Evolutionary conservation across 2,329 filamentous ascomycete species (phyloP).

Genomic region (Cladosporium halotolerans): DNA sequence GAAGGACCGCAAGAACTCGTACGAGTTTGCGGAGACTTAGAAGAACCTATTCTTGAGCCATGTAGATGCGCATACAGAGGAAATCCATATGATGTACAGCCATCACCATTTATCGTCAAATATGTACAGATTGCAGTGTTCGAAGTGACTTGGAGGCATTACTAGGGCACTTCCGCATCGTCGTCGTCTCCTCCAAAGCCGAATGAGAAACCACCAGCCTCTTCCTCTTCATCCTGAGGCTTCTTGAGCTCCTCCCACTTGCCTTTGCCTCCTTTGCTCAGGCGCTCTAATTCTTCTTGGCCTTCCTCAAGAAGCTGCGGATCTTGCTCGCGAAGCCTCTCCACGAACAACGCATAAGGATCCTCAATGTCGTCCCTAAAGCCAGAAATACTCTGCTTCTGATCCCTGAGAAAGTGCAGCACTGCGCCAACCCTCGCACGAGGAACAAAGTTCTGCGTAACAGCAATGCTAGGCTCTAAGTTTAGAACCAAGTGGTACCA

Average conservation of each 20-base stretch:
- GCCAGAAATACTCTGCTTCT: constrained; percentile 78
- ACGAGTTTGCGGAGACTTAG: constrained; percentile 58
- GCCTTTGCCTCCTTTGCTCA: constrained; percentile 61
- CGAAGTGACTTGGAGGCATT: background rate
- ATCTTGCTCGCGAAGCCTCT: constrained; percentile 56
- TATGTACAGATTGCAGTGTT: background rate
- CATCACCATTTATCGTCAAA: no score
- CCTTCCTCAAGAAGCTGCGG: constrained; percentile 64
- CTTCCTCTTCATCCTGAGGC: constrained; percentile 38
- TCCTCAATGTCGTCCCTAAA: constrained; percentile 67
- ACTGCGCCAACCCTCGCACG: constrained; percentile 65
- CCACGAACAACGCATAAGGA: constrained; percentile 68
- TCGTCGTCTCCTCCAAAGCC: constrained; percentile 53
- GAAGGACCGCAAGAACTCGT: constrained; percentile 69
- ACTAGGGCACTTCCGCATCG: constrained; percentile 25
- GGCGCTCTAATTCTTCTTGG: constrained; percentile 58
- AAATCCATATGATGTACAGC: background rate
- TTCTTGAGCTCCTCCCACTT: constrained; percentile 80
- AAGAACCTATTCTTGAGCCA: background rate
- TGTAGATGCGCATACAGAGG: background rate
- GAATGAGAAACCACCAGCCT: constrained; percentile 56
- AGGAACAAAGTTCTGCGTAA: constrained; percentile 95
- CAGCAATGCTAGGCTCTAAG: constrained; percentile 72
- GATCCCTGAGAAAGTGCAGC: constrained; percentile 72
- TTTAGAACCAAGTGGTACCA: constrained; percentile 98